phyloP scores from a whole-genome alignment of 2,329 filamentous ascomycete species.

The Fusarium equiseti region DNA sequence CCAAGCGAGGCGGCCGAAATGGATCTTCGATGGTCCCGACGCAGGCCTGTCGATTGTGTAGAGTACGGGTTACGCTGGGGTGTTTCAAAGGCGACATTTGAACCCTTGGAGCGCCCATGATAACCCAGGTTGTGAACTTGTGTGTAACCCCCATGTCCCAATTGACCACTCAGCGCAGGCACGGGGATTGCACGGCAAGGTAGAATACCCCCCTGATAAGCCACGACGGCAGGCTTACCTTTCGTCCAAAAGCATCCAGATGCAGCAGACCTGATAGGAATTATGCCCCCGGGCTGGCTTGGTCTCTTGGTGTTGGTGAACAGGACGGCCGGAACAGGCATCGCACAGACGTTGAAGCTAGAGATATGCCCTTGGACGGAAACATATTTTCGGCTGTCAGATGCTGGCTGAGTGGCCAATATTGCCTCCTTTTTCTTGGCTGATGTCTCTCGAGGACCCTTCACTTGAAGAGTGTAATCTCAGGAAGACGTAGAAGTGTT shows the following conservation, averaged over 20 bases:
- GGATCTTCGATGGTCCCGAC: conserved; percentile 37
- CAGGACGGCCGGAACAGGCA: neutral
- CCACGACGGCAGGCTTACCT: conserved; percentile 31
- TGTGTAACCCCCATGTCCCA: conserved; percentile 19
- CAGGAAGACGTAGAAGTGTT: conserved; percentile 4
- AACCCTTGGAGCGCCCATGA: conserved; percentile 23
- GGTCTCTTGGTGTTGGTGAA: neutral
- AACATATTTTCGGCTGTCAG: conserved; percentile 34
- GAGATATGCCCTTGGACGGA: conserved; percentile 18
- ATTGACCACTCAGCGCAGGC: conserved; percentile 32
- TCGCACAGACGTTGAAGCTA: conserved; percentile 38
- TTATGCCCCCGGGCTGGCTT: conserved; percentile 3
- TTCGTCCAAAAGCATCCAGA: conserved; percentile 41
- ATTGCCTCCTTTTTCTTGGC: conserved; percentile 1
- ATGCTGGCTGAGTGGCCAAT: conserved; percentile 13
- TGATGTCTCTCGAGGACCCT: neutral
- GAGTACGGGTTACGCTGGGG: conserved; percentile 8
- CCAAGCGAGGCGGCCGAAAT: conserved; percentile 29
- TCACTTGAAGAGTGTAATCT: conserved; percentile 19
- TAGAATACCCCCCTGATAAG: conserved; percentile 19
- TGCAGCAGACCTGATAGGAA: conserved; percentile 41
- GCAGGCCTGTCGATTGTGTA: conserved; percentile 21
- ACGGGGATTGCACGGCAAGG: conserved; percentile 27
- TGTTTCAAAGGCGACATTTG: conserved; percentile 4
- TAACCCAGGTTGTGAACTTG: neutral